A percentile compares a stretch with the other conserved stretches of the same genome.
These are phyloP conservation scores for Sclerotinia nivalis DNA, from an alignment of 2,329 filamentous ascomycete species.

Conservation along the genomic window DNA sequence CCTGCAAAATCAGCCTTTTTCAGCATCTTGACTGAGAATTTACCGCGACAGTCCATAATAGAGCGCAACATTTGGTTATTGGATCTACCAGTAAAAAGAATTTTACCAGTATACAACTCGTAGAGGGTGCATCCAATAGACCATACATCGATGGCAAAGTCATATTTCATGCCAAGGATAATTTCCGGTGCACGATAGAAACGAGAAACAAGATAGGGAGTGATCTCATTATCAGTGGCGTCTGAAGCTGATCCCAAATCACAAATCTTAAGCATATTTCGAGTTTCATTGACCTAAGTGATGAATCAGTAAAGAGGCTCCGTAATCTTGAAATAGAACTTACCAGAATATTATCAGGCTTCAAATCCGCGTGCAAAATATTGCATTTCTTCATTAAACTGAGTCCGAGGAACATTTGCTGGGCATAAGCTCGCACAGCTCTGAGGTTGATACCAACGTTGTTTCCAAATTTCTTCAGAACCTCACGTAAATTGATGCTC, in stretches of 20 bases:
- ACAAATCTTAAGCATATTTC: slow-evolving; percentile 88
- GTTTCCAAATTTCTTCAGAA: slow-evolving; percentile 92
- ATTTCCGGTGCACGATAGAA: slow-evolving; percentile 98
- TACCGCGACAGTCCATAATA: slow-evolving; percentile 95
- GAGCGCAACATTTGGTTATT: slow-evolving; percentile 98
- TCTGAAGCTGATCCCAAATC: slow-evolving; percentile 96
- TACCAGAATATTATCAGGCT: slow-evolving; percentile 89
- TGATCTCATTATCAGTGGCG: slow-evolving; percentile 85
- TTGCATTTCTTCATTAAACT: slow-evolving; percentile 87
- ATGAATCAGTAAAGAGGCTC: slow-evolving; percentile 25
- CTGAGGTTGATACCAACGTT: slow-evolving; percentile 89
- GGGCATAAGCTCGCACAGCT: slow-evolving; percentile 84
- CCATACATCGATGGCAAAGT: slow-evolving; percentile 96
- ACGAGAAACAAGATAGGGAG: slow-evolving; percentile 91
- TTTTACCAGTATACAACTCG: slow-evolving; percentile 96
- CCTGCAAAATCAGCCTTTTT: slow-evolving; percentile 75
- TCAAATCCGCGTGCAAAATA: slow-evolving; percentile 93
- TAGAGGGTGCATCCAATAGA: slow-evolving; percentile 96
- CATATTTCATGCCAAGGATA: slow-evolving; percentile 93
- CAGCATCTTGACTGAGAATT: slow-evolving; percentile 85
- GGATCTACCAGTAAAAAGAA: slow-evolving; percentile 89
- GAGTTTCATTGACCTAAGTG: slow-evolving; percentile 69
- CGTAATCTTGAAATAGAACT: slow-evolving; percentile 18
- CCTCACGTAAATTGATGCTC: slow-evolving; percentile 87
- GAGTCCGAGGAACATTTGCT: slow-evolving; percentile 90